Evolutionary conservation across 2,329 filamentous ascomycete genomes (phyloP), one percentile per base, ranked within the genome.

Genomic region (Phaeoacremonium minimum): DNA sequence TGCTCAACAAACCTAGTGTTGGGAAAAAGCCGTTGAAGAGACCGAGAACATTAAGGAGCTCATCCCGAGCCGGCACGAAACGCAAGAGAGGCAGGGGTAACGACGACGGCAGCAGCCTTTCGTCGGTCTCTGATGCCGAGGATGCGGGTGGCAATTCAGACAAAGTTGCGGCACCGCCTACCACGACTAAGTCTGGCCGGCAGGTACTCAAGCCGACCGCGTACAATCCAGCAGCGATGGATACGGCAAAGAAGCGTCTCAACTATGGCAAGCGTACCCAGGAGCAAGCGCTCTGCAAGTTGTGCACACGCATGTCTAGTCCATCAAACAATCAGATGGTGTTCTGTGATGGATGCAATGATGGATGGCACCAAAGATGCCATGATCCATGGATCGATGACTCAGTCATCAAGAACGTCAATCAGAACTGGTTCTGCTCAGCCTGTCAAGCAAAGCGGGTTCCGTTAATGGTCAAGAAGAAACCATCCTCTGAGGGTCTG

Each of bases 301-400:
- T 77, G 45, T 94, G 87, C 60, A 74, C 80, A 36, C 71, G 87
- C 46, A 80, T 84, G 8, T 75, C 84, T 46, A 87, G 83, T 50
- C 82, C 84, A 4, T 57, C 68, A n/a, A 78, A 67, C 47, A 93
- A 93, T 61, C 77, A 82, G 61, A 90, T 94, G 54, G 86, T 93
- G 4, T 88, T 90, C 58, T 94, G 87, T 63, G 85, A 91, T 59
- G 80, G 80, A 13, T 94, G 87, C 64, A 86, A 87, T 55, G 70
- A 72, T 18, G 77, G 81, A 29, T 94, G 87, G 75, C 87, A 94
- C 58, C 85, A 89, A 56, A 77, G 79, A 50, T 94, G 87, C 52
- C 87, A 94, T 56, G 75, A 85, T 40, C 87, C 87, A 2, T 73
- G 75, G 7, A 86, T 94, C 42, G 71, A 74, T n/a, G 75, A 83